These are phyloP conservation scores for Sarocladium brachiariae DNA, from an alignment of 2,329 filamentous ascomycete genomes.

Conservation along the genomic window DNA sequence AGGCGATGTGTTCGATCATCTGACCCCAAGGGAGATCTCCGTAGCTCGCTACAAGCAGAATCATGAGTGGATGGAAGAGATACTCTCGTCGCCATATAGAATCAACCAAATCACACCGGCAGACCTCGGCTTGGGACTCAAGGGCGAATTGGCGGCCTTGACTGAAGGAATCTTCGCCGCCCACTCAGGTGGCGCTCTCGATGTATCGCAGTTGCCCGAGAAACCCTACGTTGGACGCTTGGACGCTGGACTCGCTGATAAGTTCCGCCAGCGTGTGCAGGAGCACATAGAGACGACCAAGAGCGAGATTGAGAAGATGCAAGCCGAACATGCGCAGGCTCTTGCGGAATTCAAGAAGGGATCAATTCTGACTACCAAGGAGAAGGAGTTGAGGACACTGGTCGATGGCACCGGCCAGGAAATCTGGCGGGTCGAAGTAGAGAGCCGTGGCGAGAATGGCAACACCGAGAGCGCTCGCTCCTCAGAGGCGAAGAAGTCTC, in stretches of 20 bases:
- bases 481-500: conserved; percentile 40
- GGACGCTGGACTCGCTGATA: conserved; percentile 68
- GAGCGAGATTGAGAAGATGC: conserved; percentile 78
- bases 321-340: conserved; percentile 66
- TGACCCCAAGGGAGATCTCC: conserved; percentile 86
- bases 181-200: conserved; percentile 32
- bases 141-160: conserved; percentile 72
- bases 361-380: conserved; percentile 64
- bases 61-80: conserved; percentile 98
- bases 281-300: conserved; percentile 67
- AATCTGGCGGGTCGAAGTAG: conserved; percentile 56
- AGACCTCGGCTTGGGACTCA: conserved; percentile 78
- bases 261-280: conserved; percentile 73
- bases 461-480: conserved; percentile 25
- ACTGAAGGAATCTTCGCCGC: conserved; percentile 81
- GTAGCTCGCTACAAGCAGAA: conserved; percentile 84
- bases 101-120: conserved; percentile 79
- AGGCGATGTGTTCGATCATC: conserved; percentile 82
- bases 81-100: conserved; percentile 83
- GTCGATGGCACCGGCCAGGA: conserved; percentile 54
- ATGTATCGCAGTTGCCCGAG: conserved; percentile 41
- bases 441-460: conserved; percentile 38
- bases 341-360: conserved; percentile 69
- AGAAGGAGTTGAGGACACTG: conserved; percentile 65
- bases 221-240: conserved; percentile 58